A percentile compares a stretch with the other conserved stretches of the same genome.
Evolutionary conservation across 176 grass and related monocot genomes (phyloP).

Genomic region (Ampelocalamus luodianensis): DNA sequence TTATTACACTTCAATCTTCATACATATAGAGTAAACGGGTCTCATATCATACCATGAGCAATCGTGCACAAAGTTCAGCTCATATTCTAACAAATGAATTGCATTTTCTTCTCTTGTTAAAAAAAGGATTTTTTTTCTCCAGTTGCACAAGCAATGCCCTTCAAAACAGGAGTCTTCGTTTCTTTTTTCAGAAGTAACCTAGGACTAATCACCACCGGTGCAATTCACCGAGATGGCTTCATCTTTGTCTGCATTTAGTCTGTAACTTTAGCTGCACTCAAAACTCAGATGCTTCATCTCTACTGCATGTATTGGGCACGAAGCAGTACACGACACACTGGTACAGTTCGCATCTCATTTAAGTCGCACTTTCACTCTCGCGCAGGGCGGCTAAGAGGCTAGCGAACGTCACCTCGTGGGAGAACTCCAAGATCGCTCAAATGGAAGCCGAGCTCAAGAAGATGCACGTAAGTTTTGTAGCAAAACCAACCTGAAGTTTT

Average conservation of each 20-base stretch:
- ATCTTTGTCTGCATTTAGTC: neutral
- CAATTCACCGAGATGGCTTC: neutral
- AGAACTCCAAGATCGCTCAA: conserved; percentile 66
- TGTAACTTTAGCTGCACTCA: neutral
- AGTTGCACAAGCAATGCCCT: neutral
- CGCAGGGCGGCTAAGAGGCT: conserved; percentile 61
- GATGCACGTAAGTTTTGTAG: conserved; percentile 52
- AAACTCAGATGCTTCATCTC: conserved; percentile 15
- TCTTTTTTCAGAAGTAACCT: neutral
- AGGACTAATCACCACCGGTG: neutral
- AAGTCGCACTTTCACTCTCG: neutral
- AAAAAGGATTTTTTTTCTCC: neutral
- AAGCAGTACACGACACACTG: neutral
- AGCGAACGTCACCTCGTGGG: conserved; percentile 60
- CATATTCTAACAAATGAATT: no score
- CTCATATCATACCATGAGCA: neutral
- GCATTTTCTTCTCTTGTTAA: no score
- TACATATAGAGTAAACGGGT: neutral
- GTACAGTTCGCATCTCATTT: neutral
- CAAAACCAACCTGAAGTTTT: neutral
- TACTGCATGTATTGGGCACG: conserved; percentile 7
- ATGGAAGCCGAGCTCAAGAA: conserved; percentile 72
- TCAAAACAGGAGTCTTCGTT: neutral
- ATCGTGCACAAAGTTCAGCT: neutral
- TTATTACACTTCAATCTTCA: neutral